Base-by-base conservation (phyloP, 2,329 filamentous ascomycete genomes). In the Onygenales sp. region DNA sequence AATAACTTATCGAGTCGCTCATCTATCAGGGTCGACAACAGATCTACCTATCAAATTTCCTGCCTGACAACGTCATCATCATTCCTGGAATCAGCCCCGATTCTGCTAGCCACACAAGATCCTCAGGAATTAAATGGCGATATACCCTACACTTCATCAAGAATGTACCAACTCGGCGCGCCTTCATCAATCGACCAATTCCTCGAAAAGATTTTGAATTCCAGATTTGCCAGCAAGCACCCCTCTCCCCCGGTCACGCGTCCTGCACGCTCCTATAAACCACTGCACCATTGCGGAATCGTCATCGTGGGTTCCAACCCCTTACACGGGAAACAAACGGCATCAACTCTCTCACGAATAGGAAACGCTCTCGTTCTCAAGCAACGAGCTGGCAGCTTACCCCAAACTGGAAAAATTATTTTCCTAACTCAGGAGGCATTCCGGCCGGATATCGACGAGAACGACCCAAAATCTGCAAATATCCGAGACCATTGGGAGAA, bases 371-470 rank as follows among this genome's bases (percentile, higher is more conserved):
- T 60, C 17, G 49, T 31, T 4, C 17, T 40, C 62, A n/a, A 61
- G 52, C 34, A 61, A 57, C 42, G 39, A 48, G 2, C 47, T 65
- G 48, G 56, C 53, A 48, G 44, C n/a, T 17, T 43, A 13, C 40
- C 11, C 11, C 10, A 2, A 47, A 54, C 42, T 2, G 70, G 67
- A 13, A 64, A 60, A 31, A 61, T 72, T 4, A 62, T 71, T 42
- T 61, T 73, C 44, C 60, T 72, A 9, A 58, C 65, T 42, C 58
- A 60, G 13, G 58, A 56, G 42, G 48, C 51, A 27, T 21, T 57
- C 11, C 37, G 51, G 10, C 32, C 40, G 46, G 42, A 46, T 32
- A 5, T 39, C 34, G 42, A 27, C 14, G 33, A 8, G 2, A 36
- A 21, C 45, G 49, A 52, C 52, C 31, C 14, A 39, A 27, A 32